Evolutionary conservation across 495 filamentous ascomycete species (phyloP).

Genomic region (Neurospora hispaniola): DNA sequence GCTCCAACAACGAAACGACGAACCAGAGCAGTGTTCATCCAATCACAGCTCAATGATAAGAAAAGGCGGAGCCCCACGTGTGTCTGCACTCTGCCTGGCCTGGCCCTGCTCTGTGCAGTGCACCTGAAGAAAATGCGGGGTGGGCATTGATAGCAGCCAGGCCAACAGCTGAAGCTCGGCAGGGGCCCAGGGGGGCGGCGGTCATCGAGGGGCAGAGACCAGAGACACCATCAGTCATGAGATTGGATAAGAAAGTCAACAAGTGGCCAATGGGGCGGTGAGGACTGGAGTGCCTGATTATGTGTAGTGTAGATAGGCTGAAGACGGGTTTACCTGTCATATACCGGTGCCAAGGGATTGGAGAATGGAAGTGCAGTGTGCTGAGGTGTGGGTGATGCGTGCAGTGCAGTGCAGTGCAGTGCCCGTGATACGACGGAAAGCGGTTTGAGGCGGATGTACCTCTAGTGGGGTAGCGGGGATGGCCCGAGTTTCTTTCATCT

Average conservation of each 20-base stretch:
- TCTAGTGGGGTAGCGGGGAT: no score
- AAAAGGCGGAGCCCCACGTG: not conserved
- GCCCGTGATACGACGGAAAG: not conserved
- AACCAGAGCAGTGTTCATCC: not conserved
- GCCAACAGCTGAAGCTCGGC: not conserved
- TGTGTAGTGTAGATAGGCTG: not conserved
- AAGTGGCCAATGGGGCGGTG: not conserved
- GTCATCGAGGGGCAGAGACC: not conserved
- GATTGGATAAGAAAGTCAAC: not conserved
- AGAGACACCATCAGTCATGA: not conserved
- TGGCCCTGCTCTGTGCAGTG: not conserved
- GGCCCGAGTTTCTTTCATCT: not conserved
- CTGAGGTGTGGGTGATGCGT: not conserved
- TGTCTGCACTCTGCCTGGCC: not conserved
- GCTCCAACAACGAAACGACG: not conserved
- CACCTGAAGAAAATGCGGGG: not conserved
- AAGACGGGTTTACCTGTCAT: not conserved
- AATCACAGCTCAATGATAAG: not conserved
- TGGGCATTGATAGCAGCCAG: not conserved
- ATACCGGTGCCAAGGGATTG: not conserved
- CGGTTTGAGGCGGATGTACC: no score
- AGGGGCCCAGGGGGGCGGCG: no score
- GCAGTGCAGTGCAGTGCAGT: no score
- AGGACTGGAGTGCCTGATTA: not conserved
- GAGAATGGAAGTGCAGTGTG: not conserved